Evolutionary conservation across 768 basidiomycete genomes (phyloP), one percentile per base, ranked within the genome.

Genomic region (Mycena polygramma): DNA sequence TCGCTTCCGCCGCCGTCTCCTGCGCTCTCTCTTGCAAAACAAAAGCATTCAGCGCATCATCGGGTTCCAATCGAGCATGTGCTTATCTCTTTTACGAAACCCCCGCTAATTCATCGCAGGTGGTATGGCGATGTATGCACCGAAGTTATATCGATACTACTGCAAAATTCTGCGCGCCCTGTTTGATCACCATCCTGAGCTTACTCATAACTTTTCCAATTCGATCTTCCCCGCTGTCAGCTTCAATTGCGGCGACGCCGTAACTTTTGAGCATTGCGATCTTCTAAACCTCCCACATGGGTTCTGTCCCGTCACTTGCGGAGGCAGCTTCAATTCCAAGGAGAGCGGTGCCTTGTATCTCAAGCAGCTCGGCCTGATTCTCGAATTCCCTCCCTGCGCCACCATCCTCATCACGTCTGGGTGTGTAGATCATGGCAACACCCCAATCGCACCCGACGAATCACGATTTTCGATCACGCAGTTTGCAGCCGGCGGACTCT

Each of bases 381-480:
- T 30, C 30, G 30, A 30, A 6, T 30, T 30, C 30, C 30, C 30
- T 30, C 6, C 30, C 3, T 2, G 30, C 30, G 30, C 30, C 30
- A 30, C 53, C 4, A 22, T 57, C 39, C 39, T 57, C 9, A 41
- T 57, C 26, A 30, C 22, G 0, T 53, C 62, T 1, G 52, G 39
- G 1, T n/a, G 19, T 7, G 8, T 53, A 20, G 45, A 55, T 20
- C 63, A 64, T 41, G 63, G 63, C 39, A 64, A 54, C 22, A 64
- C 41, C 30, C 30, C 72, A 0, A 63, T 78, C 20, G 66, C 57
- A 13, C 22, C 57, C 1, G 68, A 58, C 4, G 76, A 77, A 52
- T 53, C 36, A 2, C 69, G 76, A 3, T 64, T 69, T 24, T 74
- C 75, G 0, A 60, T 79, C 45, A 75, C 74, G 2, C 75, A 76